These are phyloP conservation scores for Acanthamoeba sp. DNA, from an alignment of 208 protist genomes.

Conservation along the genomic window DNA sequence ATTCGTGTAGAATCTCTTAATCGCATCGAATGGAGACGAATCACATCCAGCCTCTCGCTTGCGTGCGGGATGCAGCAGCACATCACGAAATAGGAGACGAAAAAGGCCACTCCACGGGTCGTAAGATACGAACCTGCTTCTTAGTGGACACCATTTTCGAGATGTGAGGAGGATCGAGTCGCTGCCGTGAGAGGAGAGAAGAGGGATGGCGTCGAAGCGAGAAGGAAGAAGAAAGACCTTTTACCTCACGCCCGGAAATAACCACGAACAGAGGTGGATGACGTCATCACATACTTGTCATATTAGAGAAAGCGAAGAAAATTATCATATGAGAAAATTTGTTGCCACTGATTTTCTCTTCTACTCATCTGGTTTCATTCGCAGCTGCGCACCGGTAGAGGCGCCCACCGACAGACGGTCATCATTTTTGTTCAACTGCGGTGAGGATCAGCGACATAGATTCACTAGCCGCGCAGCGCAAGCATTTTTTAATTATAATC, in stretches of 20 bases:
- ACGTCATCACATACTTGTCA: neutral
- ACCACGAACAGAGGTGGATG: neutral
- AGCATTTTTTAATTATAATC: slow-evolving; percentile 6
- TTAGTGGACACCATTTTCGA: slow-evolving; percentile 67
- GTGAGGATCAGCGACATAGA: too few species aligned
- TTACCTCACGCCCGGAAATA: neutral
- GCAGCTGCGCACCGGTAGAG: neutral
- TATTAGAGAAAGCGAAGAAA: neutral
- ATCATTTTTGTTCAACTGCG: neutral
- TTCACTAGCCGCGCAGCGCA: too few species aligned
- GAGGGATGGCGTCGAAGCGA: neutral
- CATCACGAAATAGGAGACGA: neutral
- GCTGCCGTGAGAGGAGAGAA: slow-evolving; percentile 10
- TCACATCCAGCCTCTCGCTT: neutral
- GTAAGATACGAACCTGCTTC: slow-evolving; percentile 61
- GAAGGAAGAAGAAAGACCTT: neutral
- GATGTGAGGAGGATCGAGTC: neutral
- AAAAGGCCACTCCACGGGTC: slow-evolving; percentile 41
- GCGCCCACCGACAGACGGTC: too few species aligned
- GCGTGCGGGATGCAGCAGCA: neutral
- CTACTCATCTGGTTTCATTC: neutral
- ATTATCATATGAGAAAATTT: too few species aligned
- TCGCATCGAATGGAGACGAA: slow-evolving; percentile 6
- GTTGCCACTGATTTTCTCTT: too few species aligned
- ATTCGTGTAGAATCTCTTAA: slow-evolving; percentile 43